phyloP scores from a whole-genome alignment of 371 early-diverging fungal genomes.

The Syncephalastrum contaminatum region DNA sequence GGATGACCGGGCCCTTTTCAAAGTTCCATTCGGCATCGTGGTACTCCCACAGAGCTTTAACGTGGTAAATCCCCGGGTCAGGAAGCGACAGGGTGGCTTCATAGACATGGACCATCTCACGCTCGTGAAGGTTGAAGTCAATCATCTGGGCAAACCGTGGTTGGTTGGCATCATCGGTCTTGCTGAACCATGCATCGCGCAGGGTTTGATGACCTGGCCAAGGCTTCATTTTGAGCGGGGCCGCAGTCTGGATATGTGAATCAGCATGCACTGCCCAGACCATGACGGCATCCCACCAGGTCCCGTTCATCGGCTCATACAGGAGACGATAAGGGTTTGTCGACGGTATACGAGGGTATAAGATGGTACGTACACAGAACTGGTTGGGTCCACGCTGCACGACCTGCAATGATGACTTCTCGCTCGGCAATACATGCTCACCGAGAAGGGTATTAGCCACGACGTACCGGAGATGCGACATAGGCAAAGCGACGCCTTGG shows the following conservation, averaged over 20 bases:
- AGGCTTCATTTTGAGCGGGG: constrained; percentile 30
- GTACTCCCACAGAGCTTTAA: constrained; percentile 42
- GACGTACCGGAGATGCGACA: no score
- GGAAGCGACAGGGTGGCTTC: constrained; percentile 38
- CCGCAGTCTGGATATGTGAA: constrained; percentile 10
- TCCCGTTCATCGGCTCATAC: no score
- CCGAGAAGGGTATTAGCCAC: no score
- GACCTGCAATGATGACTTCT: no score
- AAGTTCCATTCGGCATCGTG: constrained; percentile 50
- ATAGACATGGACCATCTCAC: constrained; percentile 41
- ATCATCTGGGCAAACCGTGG: constrained; percentile 26
- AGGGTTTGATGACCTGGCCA: constrained; percentile 28
- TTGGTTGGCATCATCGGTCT: constrained; percentile 10
- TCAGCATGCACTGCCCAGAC: constrained; percentile 13
- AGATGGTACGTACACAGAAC: no score
- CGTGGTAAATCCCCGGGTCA: constrained; percentile 33
- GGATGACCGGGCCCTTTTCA: constrained; percentile 38
- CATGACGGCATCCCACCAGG: constrained; percentile 45
- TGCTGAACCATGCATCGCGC: constrained; percentile 16
- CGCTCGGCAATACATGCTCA: no score
- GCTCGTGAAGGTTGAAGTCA: constrained; percentile 24
- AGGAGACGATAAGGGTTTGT: no score
- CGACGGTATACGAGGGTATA: no score
- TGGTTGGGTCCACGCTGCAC: no score
- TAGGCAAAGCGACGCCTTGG: no score